phyloP scores from a whole-genome alignment of 2,329 filamentous ascomycete genomes.

The Aureobasidium sp. region DNA sequence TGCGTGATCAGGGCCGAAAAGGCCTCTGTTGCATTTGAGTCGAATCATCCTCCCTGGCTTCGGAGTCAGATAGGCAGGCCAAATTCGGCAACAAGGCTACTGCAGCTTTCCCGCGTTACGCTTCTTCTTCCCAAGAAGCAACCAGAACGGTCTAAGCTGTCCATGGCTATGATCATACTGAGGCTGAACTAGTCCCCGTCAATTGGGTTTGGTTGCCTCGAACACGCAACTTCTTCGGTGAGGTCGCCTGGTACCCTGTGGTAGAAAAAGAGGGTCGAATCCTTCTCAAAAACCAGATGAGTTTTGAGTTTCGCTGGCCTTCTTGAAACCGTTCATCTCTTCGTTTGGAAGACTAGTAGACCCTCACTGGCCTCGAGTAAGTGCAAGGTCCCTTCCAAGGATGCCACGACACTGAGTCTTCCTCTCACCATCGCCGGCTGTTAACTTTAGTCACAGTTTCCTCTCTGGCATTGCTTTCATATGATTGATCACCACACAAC shows the following conservation, averaged over 20 bases:
- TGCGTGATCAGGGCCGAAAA: constrained; percentile 11
- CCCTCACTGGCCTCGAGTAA: neutral
- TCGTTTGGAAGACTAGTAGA: neutral
- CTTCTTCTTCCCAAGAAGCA: constrained; percentile 4
- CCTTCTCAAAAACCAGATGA: constrained; percentile 7
- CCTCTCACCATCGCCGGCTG: neutral
- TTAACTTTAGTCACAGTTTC: neutral
- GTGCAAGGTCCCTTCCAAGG: neutral
- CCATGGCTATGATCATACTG: constrained; percentile 9
- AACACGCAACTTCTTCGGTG: constrained; percentile 9
- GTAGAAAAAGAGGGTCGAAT: constrained; percentile 7
- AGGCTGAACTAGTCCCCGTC: constrained; percentile 11
- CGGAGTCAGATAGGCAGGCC: constrained; percentile 7
- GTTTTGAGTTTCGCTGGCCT: neutral
- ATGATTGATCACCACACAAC: neutral
- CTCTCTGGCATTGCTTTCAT: neutral
- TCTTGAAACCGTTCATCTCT: neutral
- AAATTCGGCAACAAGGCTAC: constrained; percentile 9
- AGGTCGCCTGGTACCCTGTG: constrained; percentile 7
- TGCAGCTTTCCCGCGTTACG: constrained; percentile 11
- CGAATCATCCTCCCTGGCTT: constrained; percentile 12
- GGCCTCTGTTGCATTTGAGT: constrained; percentile 10
- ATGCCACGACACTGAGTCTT: neutral
- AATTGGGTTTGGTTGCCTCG: constrained; percentile 9
- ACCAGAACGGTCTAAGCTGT: constrained; percentile 3